These are phyloP conservation scores for Cicer cuneatum DNA, from an alignment of 306 rosid genomes.

Conservation along the genomic window DNA sequence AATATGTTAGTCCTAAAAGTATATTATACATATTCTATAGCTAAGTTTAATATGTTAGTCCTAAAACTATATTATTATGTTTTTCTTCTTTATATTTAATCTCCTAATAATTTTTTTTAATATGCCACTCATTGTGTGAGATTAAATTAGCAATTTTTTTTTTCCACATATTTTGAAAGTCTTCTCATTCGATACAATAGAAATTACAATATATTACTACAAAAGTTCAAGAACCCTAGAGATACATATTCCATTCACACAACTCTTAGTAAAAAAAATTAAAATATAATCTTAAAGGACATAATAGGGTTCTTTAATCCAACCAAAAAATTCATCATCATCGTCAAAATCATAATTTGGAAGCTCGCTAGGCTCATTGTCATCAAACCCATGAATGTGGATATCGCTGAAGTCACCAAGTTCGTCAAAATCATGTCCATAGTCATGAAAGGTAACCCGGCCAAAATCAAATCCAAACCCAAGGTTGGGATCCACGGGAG, in stretches of 20 bases:
- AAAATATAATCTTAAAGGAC: background rate
- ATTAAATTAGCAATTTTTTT: too few relatives aligned
- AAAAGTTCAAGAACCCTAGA: conserved; percentile 1
- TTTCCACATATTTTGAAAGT: too few relatives aligned
- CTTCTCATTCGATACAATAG: background rate
- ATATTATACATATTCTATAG: too few relatives aligned
- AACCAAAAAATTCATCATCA: conserved; percentile 66
- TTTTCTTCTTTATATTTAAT: too few relatives aligned
- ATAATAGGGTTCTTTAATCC: conserved; percentile 64
- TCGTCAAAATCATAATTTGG: conserved; percentile 78
- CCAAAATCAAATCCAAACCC: conserved; percentile 50
- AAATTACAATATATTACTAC: background rate
- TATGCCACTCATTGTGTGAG: too few relatives aligned
- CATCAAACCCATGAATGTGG: conserved; percentile 54
- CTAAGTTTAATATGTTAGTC: too few relatives aligned
- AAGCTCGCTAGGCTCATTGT: conserved; percentile 60
- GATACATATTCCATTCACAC: background rate
- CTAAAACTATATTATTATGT: too few relatives aligned
- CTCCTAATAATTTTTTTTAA: too few relatives aligned
- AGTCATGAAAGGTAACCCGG: conserved; percentile 43
- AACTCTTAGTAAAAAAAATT: background rate
- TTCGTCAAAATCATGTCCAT: conserved; percentile 52
- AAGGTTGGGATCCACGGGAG: conserved; percentile 43
- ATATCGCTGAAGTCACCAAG: conserved; percentile 53
- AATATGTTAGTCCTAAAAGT: too few relatives aligned